phyloP scores from a whole-genome alignment of 2,329 filamentous ascomycete genomes.

The Arthroderma uncinatum region DNA sequence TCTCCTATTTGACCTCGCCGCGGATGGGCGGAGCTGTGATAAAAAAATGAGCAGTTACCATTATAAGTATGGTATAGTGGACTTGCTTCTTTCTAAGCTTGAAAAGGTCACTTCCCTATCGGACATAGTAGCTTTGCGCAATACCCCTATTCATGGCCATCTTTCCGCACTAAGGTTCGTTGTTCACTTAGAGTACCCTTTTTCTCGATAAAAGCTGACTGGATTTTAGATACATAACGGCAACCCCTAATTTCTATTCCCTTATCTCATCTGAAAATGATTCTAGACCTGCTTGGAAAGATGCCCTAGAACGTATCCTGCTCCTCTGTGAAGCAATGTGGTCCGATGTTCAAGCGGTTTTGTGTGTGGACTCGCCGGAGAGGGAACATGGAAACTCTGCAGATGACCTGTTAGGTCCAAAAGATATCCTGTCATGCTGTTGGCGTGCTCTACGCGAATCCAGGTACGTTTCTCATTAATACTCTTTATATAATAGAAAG shows the following conservation, averaged over 20 bases:
- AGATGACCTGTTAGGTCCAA: slow-evolving; percentile 64
- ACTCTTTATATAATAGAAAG: slow-evolving; percentile 2
- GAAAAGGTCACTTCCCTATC: slow-evolving; percentile 49
- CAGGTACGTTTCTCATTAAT: slow-evolving; percentile 45
- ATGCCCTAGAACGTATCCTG: slow-evolving; percentile 42
- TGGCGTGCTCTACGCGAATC: slow-evolving; percentile 93
- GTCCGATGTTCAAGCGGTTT: slow-evolving; percentile 59
- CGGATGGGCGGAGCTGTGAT: slow-evolving; percentile 20
- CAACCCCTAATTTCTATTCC: slow-evolving; percentile 31
- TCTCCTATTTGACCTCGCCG: slow-evolving; percentile 52
- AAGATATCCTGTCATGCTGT: slow-evolving; percentile 85
- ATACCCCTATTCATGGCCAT: slow-evolving; percentile 57
- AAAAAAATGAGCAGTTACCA: slow-evolving; percentile 21
- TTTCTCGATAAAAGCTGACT: not conserved
- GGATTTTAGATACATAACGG: slow-evolving; percentile 38
- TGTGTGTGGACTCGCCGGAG: slow-evolving; percentile 92
- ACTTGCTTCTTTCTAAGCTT: slow-evolving; percentile 48
- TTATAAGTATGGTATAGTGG: slow-evolving; percentile 42
- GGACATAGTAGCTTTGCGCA: slow-evolving; percentile 57
- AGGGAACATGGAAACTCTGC: slow-evolving; percentile 55
- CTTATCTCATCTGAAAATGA: slow-evolving; percentile 21
- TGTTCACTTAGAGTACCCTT: no score
- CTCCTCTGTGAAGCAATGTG: slow-evolving; percentile 59
- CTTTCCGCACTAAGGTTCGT: slow-evolving; percentile 54
- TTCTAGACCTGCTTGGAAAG: slow-evolving; percentile 22